Conservation (phyloP, 805 yeast genomes). For the Wickerhamomyces bisporus region DNA sequence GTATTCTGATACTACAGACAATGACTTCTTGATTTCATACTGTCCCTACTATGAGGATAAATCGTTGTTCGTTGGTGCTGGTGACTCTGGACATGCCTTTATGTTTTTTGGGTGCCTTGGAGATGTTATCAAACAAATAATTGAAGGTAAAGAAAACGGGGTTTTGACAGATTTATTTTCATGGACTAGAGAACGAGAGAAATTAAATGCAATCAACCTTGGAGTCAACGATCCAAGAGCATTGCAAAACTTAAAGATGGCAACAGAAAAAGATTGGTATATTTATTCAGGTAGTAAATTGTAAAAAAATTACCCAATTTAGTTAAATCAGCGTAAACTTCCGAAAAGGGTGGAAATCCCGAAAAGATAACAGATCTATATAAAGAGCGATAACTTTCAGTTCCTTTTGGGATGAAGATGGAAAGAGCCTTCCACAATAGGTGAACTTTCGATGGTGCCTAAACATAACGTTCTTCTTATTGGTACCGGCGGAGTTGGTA, state of each 20-base stretch:
- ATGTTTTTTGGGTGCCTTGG: constrained; percentile 34
- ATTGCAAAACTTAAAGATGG: constrained; percentile 19
- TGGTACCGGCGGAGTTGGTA: constrained; percentile 88
- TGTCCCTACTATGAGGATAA: constrained; percentile 25
- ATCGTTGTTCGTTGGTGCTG: constrained; percentile 31
- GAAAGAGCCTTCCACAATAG: too few species aligned
- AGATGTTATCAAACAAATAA: constrained; percentile 17
- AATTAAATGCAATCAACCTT: constrained; percentile 19
- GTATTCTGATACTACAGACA: constrained; percentile 32
- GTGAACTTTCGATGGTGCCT: too few species aligned
- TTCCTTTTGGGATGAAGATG: too few species aligned
- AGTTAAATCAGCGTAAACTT: too few species aligned
- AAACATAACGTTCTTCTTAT: constrained; percentile 47
- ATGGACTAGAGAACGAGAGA: constrained; percentile 24
- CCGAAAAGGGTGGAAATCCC: too few species aligned
- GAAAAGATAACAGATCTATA: too few species aligned
- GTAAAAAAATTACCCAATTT: neutral
- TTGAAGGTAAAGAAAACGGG: constrained; percentile 12
- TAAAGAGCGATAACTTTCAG: too few species aligned
- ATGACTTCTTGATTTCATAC: constrained; percentile 31
- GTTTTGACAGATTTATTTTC: constrained; percentile 19
- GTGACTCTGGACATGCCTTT: constrained; percentile 37
- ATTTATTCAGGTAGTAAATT: neutral
- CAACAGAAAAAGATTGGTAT: constrained; percentile 22
- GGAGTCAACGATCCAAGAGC: constrained; percentile 25